A percentile compares a stretch with the other conserved stretches of the same genome.
Conservation (phyloP, 768 basidiomycete genomes). For the Scleroderma citrinum region DNA sequence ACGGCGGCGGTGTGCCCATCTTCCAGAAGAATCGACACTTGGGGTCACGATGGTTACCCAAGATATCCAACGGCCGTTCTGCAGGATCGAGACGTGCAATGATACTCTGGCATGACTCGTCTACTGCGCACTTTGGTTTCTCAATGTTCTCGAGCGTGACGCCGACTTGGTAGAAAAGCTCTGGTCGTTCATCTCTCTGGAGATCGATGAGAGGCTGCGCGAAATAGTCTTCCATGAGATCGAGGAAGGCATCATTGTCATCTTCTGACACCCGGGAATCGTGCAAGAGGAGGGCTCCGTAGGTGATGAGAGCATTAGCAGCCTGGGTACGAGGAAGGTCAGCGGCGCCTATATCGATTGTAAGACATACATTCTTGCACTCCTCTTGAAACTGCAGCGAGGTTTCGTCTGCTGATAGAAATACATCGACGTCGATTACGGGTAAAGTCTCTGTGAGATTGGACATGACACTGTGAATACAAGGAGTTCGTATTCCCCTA, state of each 20-base stretch:
- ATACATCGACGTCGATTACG: conserved; percentile 72
- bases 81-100: conserved; percentile 70
- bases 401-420: conserved; percentile 39
- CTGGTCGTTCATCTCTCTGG: conserved; percentile 74
- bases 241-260: conserved; percentile 78
- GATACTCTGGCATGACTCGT: conserved; percentile 75
- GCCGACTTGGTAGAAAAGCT: conserved; percentile 87
- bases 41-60: conserved; percentile 78
- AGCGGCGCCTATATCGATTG: neutral
- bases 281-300: conserved; percentile 80
- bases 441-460: conserved; percentile 53
- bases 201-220: conserved; percentile 57
- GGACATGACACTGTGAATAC: conserved; percentile 24
- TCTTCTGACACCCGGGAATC: conserved; percentile 81
- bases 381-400: conserved; percentile 51
- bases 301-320: conserved; percentile 73
- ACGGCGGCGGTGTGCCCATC: conserved; percentile 71
- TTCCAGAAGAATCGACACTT: conserved; percentile 95
- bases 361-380: conserved; percentile 50
- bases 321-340: conserved; percentile 40
- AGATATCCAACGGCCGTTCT: conserved; percentile 83
- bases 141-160: conserved; percentile 97
- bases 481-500: too few species aligned
- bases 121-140: conserved; percentile 79
- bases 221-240: conserved; percentile 93